These are phyloP conservation scores for Pythium rhizo-oryzae DNA, from an alignment of 352 stramenopile species.

Conservation along the genomic window DNA sequence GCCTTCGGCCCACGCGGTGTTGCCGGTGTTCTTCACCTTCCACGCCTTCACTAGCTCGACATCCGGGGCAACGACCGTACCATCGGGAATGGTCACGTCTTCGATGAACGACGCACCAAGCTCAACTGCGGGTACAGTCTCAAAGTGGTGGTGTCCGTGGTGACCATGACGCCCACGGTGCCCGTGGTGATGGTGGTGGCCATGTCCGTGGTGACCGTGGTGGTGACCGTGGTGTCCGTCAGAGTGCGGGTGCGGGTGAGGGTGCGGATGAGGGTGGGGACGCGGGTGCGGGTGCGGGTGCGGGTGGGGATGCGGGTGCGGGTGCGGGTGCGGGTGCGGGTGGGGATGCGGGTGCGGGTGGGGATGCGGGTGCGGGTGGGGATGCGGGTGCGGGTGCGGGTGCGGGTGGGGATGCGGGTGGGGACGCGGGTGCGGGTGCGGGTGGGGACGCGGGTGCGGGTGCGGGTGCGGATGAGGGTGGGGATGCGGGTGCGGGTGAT, in stretches of 20 bases:
- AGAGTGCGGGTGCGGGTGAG: conserved; percentile 4
- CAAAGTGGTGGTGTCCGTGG: no score
- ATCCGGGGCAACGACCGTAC: conserved; percentile 58
- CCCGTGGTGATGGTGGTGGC: conserved; percentile 3
- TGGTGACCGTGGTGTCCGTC: conserved; percentile 6
- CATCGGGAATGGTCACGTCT: conserved; percentile 80
- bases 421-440: no score
- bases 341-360: no score
- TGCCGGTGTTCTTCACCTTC: conserved; percentile 77
- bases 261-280: no score
- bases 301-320: no score
- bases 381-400: no score
- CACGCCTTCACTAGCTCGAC: conserved; percentile 68
- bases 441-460: conserved; percentile 5
- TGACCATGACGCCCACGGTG: conserved; percentile 10
- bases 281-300: no score
- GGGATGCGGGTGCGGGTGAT: conserved; percentile 17
- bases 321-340: no score
- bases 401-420: no score
- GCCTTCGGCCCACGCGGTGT: conserved; percentile 49
- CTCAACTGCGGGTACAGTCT: conserved; percentile 17
- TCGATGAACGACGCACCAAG: conserved; percentile 63
- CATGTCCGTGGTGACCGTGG: conserved; percentile 1
- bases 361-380: no score
- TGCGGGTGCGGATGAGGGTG: conserved; percentile 13